Evolutionary conservation across 2,329 filamentous ascomycete species (phyloP).

Genomic region (Fusarium brachygibbosum): DNA sequence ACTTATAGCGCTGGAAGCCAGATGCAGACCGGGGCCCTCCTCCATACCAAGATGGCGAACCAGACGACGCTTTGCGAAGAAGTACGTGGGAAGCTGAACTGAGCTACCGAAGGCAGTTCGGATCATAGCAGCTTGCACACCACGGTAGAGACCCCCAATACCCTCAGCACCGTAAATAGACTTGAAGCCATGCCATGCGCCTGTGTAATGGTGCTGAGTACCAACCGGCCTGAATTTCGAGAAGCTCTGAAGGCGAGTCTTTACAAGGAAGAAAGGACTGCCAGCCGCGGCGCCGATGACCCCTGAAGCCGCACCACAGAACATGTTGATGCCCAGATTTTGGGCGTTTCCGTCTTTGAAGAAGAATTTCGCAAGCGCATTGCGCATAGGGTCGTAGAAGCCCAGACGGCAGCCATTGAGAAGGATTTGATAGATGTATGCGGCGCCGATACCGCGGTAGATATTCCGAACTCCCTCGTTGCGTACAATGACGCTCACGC

Average conservation of each 20-base stretch:
- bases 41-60: slow-evolving; percentile 87
- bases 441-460: slow-evolving; percentile 89
- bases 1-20: slow-evolving; percentile 88
- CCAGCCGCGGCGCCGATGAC: slow-evolving; percentile 93
- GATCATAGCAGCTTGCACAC: slow-evolving; percentile 94
- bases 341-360: slow-evolving; percentile 82
- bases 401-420: slow-evolving; percentile 96
- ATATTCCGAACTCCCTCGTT: slow-evolving; percentile 91
- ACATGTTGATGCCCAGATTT: slow-evolving; percentile 91
- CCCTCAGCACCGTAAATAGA: slow-evolving; percentile 86
- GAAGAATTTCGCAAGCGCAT: slow-evolving; percentile 75
- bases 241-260: slow-evolving; percentile 94
- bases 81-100: slow-evolving; percentile 97
- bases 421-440: slow-evolving; percentile 95
- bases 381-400: slow-evolving; percentile 96
- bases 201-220: slow-evolving; percentile 94
- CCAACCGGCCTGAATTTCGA: slow-evolving; percentile 93
- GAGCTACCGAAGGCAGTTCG: slow-evolving; percentile 95
- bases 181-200: slow-evolving; percentile 83
- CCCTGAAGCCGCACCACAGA: slow-evolving; percentile 89
- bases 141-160: slow-evolving; percentile 84
- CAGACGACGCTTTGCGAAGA: slow-evolving; percentile 92
- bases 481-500: slow-evolving; percentile 87
- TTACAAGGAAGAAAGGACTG: slow-evolving; percentile 97
- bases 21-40: slow-evolving; percentile 89